phyloP scores from a whole-genome alignment of 1,139 yeast genomes.

The Lizanozyma gosingica region DNA sequence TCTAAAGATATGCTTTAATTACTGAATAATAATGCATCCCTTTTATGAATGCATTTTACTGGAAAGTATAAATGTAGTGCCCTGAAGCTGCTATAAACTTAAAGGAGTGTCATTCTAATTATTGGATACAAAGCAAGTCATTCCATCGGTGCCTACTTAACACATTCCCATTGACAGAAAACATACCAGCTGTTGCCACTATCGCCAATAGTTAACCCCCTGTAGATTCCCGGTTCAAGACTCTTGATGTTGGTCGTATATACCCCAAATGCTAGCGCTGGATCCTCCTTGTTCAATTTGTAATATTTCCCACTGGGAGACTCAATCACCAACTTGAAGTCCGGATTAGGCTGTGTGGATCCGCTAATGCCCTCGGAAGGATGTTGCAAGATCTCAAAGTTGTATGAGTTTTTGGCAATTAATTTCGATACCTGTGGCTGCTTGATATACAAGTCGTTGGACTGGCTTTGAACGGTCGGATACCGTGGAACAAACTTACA shows the following conservation, averaged over 20 bases:
- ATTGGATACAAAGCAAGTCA: too few relatives aligned
- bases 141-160: too few relatives aligned
- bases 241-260: constrained; percentile 55
- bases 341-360: constrained; percentile 25
- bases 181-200: constrained; percentile 81
- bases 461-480: constrained; percentile 61
- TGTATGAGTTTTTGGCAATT: constrained; percentile 48
- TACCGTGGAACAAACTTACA: constrained; percentile 50
- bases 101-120: too few relatives aligned
- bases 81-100: too few relatives aligned
- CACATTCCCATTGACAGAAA: constrained; percentile 85
- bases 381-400: constrained; percentile 54
- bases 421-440: constrained; percentile 75
- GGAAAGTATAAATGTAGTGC: too few relatives aligned
- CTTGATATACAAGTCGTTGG: constrained; percentile 69
- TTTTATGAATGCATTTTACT: too few relatives aligned
- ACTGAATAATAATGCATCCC: too few relatives aligned
- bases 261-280: constrained; percentile 36
- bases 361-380: constrained; percentile 51
- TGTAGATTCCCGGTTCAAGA: constrained; percentile 71
- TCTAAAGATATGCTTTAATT: too few relatives aligned
- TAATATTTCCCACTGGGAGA: constrained; percentile 77
- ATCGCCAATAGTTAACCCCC: constrained; percentile 75
- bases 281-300: constrained; percentile 45
- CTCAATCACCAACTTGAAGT: constrained; percentile 58